Conservation (phyloP, 2,329 filamentous ascomycete species). For the Fusarium camptoceras region DNA sequence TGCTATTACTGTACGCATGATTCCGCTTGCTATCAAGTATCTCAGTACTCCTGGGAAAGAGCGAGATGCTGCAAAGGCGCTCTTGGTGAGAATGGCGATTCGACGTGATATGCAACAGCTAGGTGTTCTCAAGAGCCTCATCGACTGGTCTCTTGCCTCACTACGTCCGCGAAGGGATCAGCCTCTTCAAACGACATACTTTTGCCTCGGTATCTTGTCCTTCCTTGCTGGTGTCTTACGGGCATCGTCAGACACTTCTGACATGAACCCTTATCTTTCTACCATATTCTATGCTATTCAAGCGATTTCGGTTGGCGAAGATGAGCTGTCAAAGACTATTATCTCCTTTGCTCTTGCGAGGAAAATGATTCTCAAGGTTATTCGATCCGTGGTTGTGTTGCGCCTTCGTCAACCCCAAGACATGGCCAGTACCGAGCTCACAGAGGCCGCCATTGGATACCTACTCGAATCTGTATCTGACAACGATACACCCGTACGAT, state of each 20-base stretch:
- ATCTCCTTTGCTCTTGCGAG: conserved; percentile 81
- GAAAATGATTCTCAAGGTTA: conserved; percentile 86
- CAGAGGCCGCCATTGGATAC: conserved; percentile 86
- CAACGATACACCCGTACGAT: conserved; percentile 88
- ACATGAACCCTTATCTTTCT: conserved; percentile 75
- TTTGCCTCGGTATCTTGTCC: conserved; percentile 81
- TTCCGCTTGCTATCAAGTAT: conserved; percentile 78
- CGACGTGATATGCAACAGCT: conserved; percentile 88
- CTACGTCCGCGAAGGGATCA: conserved; percentile 60
- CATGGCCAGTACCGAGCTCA: conserved; percentile 62
- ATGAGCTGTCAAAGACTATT: conserved; percentile 63
- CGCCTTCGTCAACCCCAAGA: conserved; percentile 65
- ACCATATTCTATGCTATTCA: conserved; percentile 75
- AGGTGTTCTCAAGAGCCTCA: conserved; percentile 74
- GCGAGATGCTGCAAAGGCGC: conserved; percentile 83
- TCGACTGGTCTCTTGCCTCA: conserved; percentile 75
- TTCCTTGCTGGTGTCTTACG: conserved; percentile 81
- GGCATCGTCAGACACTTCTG: conserved; percentile 76
- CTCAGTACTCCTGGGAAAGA: conserved; percentile 85
- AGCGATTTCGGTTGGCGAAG: conserved; percentile 65
- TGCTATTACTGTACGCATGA: conserved; percentile 74
- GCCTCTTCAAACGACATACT: conserved; percentile 70
- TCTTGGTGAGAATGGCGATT: conserved; percentile 85
- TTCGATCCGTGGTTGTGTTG: conserved; percentile 78
- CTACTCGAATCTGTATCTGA: conserved; percentile 83